Evolutionary conservation across 2,329 filamentous ascomycete species (phyloP), one percentile per base, ranked within the genome.

Genomic region (Phyllosticta citrichinensis): DNA sequence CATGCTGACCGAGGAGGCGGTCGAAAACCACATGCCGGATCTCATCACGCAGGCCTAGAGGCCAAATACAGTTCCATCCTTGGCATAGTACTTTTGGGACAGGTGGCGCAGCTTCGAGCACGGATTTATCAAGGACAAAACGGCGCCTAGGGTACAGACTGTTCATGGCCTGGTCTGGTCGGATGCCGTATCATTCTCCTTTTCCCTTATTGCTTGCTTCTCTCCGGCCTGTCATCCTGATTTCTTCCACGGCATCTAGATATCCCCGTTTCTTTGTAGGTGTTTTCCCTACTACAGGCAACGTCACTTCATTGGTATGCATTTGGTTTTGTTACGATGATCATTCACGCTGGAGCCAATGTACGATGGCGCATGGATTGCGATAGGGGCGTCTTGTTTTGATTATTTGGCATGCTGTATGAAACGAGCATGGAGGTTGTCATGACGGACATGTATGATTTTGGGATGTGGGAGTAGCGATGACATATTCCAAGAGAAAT

Each of bases 1-100:
- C 4, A 81, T 82, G 1, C 68, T 86, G 25, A 79, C 79, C 2
- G 82, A 86, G 66, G 82, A 84, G 67, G 80, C 78, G 52, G 76
- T 83, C 17, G 77, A 78, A 63, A 70, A 75, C 33, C 76, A 79
- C 52, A 69, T 68, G 10, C 75, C 75, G 1, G 74, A 77, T 58
- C 65, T 74, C 33, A 63, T 69, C n/a, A 65, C 66, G 12, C 63
- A 65, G 55, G 63, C 35, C 50, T 62, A 27, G 27, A 53, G 4
- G 20, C 40, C 40, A n/a, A n/a, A 17, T n/a, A 47, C n/a, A 17
- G 17, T 5, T 5, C 35, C 35, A 14, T 47, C n/a, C 40, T n/a
- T n/a, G n/a, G 40, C 40, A 47, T 14, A n/a, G 40, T 47, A 47
- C 17, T 47, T 40, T 47, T 47, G 40, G 40, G 14, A 47, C 40